Conservation (phyloP, 2,329 filamentous ascomycete genomes). For the Coniochaeta sp. region DNA sequence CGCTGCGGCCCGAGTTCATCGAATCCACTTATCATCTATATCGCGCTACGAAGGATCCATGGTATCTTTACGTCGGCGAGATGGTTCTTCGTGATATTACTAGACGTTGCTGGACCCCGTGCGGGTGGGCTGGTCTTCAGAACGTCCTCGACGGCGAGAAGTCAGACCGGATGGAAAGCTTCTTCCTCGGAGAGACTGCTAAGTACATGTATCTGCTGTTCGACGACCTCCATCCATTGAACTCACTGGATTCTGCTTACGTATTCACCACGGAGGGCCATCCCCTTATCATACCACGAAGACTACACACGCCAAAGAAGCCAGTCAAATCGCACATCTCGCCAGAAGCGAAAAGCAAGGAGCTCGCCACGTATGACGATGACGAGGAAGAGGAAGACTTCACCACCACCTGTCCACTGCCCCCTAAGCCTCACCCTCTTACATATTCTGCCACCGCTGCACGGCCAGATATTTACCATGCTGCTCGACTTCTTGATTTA, state of each 20-base stretch:
- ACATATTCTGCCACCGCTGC: constrained; percentile 74
- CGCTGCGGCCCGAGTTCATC: constrained; percentile 89
- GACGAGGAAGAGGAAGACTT: constrained; percentile 30
- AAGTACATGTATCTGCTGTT: constrained; percentile 95
- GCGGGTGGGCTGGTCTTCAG: constrained; percentile 87
- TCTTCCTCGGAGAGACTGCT: constrained; percentile 92
- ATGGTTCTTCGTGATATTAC: constrained; percentile 90
- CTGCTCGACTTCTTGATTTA: constrained; percentile 74
- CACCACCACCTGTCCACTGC: constrained; percentile 59
- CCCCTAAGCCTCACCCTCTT: constrained; percentile 52
- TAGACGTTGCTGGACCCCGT: constrained; percentile 79
- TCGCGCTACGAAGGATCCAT: constrained; percentile 84
- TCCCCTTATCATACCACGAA: constrained; percentile 72
- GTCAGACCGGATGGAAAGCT: constrained; percentile 96
- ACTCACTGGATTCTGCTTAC: constrained; percentile 75
- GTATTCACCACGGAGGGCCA: constrained; percentile 97
- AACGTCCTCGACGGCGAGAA: constrained; percentile 77
- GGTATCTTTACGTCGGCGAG: constrained; percentile 93
- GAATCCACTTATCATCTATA: constrained; percentile 97
- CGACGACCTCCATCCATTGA: constrained; percentile 77
- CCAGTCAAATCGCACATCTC: constrained; percentile 1
- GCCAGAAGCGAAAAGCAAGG: constrained; percentile 6
- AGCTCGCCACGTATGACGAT: constrained; percentile 23
- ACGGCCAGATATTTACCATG: constrained; percentile 77
- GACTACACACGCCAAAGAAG: constrained; percentile 18